Evolutionary conservation across 371 early-diverging fungal genomes (phyloP), one percentile per base, ranked within the genome.

Genomic region (Zychaea mexicana): DNA sequence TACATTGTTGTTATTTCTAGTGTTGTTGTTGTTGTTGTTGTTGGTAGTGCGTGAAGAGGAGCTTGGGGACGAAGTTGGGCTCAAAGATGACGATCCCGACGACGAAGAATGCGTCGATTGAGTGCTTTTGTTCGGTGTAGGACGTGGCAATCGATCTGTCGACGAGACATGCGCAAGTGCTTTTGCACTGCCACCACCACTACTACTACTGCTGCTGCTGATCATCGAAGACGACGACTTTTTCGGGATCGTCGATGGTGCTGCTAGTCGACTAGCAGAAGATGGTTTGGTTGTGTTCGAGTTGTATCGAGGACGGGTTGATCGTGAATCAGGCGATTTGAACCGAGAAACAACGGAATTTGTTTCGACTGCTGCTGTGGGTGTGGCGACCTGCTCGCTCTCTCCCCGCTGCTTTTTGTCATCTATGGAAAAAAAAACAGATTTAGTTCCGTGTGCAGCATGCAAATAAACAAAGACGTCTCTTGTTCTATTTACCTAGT

Each of bases 291-390:
- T 52, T 26, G 61, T 31, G n/a, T 60, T 60, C 21, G 61, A 60
- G 49, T 52, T 60, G 26, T 60, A 60, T 60, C 61, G 47, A 28
- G 61, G 61, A n/a, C 61, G 61, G 13, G 19, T 33, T 31, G 36
- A 6, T 32, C 28, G 32, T n/a, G 55, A 15, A 32, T 55, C 55
- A 32, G 55, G 30, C 31, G 55, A 32, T 31, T 55, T 55, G n/a
- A 21, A 52, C 22, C 30, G 5, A 27, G 52, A 28, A 52, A 47
- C 47, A 5, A 24, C 30, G 10, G 24, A 6, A 22, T 52, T 52
- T 10, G 24, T 3, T 28, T 52, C 12, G 3, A 27, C 27, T 27
- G 30, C 12, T 27, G 52, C 13, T 15, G 47, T 47, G 47, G 52
- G 10, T 28, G 24, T 52, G 52, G 42, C 15, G 7, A 12, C 7